phyloP scores from a whole-genome alignment of 2,329 filamentous ascomycete species.

The Diaporthe helianthi region DNA sequence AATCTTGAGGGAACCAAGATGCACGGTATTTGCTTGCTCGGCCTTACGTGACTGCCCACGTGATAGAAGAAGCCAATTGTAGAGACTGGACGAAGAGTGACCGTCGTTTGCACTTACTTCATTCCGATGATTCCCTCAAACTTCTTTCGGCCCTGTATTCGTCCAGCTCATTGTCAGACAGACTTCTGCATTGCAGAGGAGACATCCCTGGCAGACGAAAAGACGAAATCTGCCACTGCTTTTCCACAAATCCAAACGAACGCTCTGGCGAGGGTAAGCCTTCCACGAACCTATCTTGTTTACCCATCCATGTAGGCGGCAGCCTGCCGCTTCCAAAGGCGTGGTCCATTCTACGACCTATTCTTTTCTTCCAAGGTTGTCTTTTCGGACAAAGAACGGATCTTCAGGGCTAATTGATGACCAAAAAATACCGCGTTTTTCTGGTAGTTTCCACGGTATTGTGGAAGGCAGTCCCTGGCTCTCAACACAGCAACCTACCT shows the following conservation, averaged over 20 bases:
- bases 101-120: background rate
- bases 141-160: no score
- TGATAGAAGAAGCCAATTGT: background rate
- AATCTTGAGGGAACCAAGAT: background rate
- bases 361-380: no score
- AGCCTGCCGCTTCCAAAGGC: background rate
- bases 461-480: background rate
- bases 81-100: background rate
- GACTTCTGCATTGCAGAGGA: background rate
- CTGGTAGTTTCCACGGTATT: background rate
- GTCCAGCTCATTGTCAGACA: background rate
- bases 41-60: background rate
- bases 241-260: background rate
- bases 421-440: background rate
- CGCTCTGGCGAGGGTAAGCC: background rate
- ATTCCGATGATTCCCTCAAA: background rate
- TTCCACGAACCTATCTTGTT: background rate
- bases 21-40: background rate
- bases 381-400: background rate
- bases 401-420: background rate
- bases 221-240: background rate
- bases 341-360: background rate
- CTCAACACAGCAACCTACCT: background rate
- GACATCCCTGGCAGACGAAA: background rate
- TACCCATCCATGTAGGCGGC: background rate